Evolutionary conservation across 441 rosid genomes (phyloP).

Genomic region (Pelargonium australe): DNA sequence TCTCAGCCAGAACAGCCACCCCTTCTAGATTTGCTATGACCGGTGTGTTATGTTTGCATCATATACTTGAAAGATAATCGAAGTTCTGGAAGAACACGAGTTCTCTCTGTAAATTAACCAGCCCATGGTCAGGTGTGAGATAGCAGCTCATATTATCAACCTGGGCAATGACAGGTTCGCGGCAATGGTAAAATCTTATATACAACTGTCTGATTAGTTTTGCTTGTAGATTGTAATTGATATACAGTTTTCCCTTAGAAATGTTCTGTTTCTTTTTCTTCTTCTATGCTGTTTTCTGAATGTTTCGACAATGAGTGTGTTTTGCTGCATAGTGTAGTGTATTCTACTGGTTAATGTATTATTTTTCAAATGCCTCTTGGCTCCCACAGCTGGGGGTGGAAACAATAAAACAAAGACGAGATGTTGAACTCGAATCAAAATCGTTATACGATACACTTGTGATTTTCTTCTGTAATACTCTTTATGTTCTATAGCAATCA

Average conservation of each 20-base stretch:
- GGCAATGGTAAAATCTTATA: background rate
- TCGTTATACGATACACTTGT: background rate
- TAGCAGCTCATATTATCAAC: background rate
- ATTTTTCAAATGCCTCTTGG: background rate
- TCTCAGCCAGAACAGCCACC: slow-evolving; percentile 49
- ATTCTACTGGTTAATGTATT: background rate
- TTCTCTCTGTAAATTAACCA: too few species aligned
- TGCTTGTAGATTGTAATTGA: background rate
- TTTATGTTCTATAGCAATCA: too few species aligned
- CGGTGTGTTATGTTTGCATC: background rate
- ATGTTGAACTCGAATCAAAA: background rate
- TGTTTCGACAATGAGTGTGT: background rate
- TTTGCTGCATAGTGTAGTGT: background rate
- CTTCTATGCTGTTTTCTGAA: background rate
- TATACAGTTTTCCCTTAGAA: background rate
- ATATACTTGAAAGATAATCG: background rate
- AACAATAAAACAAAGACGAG: background rate
- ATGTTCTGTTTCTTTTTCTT: background rate
- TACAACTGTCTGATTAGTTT: background rate
- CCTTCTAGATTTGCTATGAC: slow-evolving; percentile 63
- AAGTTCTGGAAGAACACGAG: background rate
- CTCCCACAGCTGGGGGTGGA: background rate
- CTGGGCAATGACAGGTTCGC: background rate
- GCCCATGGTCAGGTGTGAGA: background rate
- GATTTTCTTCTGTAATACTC: too few species aligned